These are phyloP conservation scores for Aspergillus transmontanensis DNA, from an alignment of 2,329 filamentous ascomycete species.

Conservation along the genomic window DNA sequence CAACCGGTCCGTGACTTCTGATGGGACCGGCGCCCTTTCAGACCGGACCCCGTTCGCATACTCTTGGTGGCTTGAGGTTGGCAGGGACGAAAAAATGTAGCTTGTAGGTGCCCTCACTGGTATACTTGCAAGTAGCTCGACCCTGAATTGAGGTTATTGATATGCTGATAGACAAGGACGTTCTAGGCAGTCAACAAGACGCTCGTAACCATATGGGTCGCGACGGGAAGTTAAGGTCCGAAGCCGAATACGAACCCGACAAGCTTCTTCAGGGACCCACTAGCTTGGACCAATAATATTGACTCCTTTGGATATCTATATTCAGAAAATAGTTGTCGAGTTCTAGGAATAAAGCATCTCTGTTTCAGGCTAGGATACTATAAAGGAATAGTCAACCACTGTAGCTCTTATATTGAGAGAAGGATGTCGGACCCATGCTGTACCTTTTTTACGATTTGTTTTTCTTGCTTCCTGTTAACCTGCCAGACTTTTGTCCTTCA, in stretches of 20 bases:
- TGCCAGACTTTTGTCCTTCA: not conserved
- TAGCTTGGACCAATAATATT: not conserved
- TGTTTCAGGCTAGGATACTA: not conserved
- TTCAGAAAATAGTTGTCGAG: not conserved
- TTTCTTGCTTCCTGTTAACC: not conserved
- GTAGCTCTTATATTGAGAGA: not conserved
- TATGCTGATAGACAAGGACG: not conserved
- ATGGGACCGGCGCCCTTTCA: constrained; percentile 18
- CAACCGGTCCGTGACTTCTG: constrained; percentile 31
- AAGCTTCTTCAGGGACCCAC: not conserved
- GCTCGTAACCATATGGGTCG: not conserved
- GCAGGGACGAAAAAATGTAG: not conserved
- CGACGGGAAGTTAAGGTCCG: not conserved
- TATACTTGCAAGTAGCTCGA: not conserved
- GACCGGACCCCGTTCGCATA: not conserved
- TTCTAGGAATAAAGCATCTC: not conserved
- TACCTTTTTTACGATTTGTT: too few species aligned
- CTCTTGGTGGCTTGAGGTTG: not conserved
- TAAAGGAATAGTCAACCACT: not conserved
- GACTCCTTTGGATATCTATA: not conserved
- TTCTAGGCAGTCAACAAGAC: not conserved
- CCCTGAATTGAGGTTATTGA: not conserved
- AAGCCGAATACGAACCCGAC: not conserved
- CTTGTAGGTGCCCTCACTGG: not conserved
- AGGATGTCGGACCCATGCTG: not conserved